These are phyloP conservation scores for Beta corolliflora DNA, from an alignment of 179 eudicot species.

Conservation along the genomic window DNA sequence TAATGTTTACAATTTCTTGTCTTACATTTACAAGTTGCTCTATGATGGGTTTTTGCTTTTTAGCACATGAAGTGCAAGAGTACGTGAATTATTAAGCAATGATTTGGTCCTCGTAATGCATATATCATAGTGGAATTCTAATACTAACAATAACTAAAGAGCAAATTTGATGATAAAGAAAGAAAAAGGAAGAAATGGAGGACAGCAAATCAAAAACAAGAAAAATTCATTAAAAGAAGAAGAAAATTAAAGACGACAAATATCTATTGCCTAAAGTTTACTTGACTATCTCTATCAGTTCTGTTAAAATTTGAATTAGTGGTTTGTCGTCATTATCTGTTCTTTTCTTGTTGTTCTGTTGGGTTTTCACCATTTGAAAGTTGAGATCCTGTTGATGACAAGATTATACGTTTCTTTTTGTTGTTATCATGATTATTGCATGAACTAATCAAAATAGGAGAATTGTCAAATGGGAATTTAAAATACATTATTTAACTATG, in stretches of 20 bases:
- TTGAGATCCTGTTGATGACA: not conserved
- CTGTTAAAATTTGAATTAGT: not conserved
- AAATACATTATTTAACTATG: too few species aligned
- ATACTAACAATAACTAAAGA: slow-evolving; percentile 8
- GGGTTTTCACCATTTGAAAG: not conserved
- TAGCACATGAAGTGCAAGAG: not conserved
- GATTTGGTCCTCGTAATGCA: not conserved
- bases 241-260: too few species aligned
- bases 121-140: not conserved
- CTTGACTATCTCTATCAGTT: not conserved
- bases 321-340: slow-evolving; percentile 1
- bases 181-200: not conserved
- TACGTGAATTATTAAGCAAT: slow-evolving; percentile 2
- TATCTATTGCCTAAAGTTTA: not conserved
- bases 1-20: not conserved
- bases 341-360: not conserved
- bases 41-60: not conserved
- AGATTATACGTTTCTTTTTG: not conserved
- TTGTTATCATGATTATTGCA: not conserved
- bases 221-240: not conserved
- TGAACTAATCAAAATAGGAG: too few species aligned
- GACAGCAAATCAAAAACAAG: not conserved
- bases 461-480: too few species aligned
- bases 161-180: slow-evolving; percentile 1
- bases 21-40: slow-evolving; percentile 5